These are phyloP conservation scores for Kitagawia praeruptora DNA, from an alignment of 129 eudicot genomes.

Conservation along the genomic window DNA sequence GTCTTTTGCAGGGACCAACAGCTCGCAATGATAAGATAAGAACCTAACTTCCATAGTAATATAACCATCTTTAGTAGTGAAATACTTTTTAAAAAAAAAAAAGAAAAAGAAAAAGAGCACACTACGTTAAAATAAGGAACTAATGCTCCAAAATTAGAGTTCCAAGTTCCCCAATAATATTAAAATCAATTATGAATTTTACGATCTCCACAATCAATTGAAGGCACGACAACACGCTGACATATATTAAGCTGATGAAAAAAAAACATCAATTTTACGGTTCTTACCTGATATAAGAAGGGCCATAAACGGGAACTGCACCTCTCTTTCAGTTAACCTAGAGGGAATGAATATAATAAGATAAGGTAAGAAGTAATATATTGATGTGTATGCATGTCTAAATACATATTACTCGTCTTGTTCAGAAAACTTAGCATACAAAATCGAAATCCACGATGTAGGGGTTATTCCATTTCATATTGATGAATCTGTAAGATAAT, in stretches of 20 bases:
- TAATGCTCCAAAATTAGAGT: not conserved
- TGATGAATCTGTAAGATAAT: not conserved
- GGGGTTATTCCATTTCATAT: not conserved
- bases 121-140: not conserved
- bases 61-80: not conserved
- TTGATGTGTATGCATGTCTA: not conserved
- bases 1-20: not conserved
- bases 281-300: slow-evolving; percentile 80
- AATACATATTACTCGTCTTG: not conserved
- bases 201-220: not conserved
- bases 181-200: not conserved
- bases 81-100: not conserved
- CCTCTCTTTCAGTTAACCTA: slow-evolving; percentile 57
- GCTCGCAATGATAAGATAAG: not conserved
- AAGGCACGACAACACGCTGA: not conserved
- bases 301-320: slow-evolving; percentile 88
- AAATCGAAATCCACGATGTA: not conserved
- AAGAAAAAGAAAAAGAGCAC: not conserved
- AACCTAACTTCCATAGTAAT: not conserved
- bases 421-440: not conserved
- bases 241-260: not conserved
- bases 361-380: slow-evolving; percentile 14
- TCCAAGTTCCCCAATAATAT: not conserved
- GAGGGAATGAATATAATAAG: slow-evolving; percentile 5
- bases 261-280: not conserved